Evolutionary conservation across 108 stramenopile species (phyloP).

Genomic region (Seminavis robusta): DNA sequence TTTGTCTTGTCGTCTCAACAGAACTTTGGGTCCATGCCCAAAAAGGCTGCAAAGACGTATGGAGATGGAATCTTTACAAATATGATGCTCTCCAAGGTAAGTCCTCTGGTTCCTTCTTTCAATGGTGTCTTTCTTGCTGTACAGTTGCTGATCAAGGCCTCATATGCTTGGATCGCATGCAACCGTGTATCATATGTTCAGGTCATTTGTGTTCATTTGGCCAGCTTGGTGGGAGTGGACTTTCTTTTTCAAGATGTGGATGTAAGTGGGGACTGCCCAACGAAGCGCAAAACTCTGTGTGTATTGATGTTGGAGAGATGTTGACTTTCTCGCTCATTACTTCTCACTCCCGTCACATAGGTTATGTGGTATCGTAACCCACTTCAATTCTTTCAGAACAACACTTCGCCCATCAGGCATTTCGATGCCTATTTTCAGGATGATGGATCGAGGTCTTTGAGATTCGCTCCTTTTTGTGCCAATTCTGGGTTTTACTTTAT

Average conservation of each 20-base stretch:
- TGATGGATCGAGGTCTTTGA: constrained; percentile 70
- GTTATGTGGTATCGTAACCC: constrained; percentile 66
- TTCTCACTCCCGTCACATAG: constrained; percentile 53
- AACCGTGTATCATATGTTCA: no score
- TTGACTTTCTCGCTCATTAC: constrained; percentile 39
- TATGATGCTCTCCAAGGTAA: constrained; percentile 75
- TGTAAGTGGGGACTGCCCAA: no score
- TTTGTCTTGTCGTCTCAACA: no score
- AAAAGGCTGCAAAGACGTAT: constrained; percentile 49
- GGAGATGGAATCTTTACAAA: constrained; percentile 66
- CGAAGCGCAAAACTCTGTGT: no score
- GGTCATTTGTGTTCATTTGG: constrained; percentile 71
- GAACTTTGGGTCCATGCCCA: constrained; percentile 50
- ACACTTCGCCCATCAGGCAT: not conserved
- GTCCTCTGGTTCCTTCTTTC: not conserved
- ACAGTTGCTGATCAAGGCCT: constrained; percentile 31
- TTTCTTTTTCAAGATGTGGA: constrained; percentile 86
- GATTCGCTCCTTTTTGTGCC: constrained; percentile 74
- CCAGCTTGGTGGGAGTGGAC: constrained; percentile 65
- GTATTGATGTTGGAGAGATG: constrained; percentile 32
- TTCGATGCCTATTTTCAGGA: constrained; percentile 63
- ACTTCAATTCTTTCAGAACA: constrained; percentile 48
- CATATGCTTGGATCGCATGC: no score
- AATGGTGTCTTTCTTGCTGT: not conserved
- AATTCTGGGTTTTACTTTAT: constrained; percentile 90